Conservation (phyloP, 352 stramenopile species). For the Phytophthora megakarya region DNA sequence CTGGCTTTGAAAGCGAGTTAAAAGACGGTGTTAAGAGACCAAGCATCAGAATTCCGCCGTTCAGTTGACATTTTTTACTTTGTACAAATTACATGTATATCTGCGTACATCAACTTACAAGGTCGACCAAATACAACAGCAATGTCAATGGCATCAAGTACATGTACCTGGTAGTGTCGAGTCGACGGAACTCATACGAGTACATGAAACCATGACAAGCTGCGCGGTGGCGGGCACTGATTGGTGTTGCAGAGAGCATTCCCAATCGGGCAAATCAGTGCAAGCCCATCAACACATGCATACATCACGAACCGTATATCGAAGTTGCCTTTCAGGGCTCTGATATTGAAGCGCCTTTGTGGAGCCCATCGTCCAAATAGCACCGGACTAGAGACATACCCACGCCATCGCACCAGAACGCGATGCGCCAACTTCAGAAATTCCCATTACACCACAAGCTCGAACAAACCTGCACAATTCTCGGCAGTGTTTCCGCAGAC, state of each 20-base stretch:
- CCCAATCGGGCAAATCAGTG: constrained; percentile 6
- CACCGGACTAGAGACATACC: constrained; percentile 27
- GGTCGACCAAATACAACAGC: too few species aligned
- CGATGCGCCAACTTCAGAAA: constrained; percentile 30
- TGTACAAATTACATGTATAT: too few species aligned
- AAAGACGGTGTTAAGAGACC: too few species aligned
- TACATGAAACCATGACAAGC: too few species aligned
- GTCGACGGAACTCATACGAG: too few species aligned
- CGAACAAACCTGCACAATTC: too few species aligned
- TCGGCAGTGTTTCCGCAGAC: too few species aligned
- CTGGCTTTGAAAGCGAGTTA: constrained; percentile 7
- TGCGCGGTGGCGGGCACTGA: neutral
- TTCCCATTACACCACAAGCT: neutral
- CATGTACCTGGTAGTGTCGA: too few species aligned
- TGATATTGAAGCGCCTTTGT: neutral
- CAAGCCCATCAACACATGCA: constrained; percentile 20
- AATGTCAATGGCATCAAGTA: too few species aligned
- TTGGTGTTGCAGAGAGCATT: constrained; percentile 24
- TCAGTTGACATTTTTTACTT: too few species aligned
- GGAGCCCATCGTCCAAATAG: neutral
- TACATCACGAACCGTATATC: constrained; percentile 20
- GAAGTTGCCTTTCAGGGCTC: neutral
- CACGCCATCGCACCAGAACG: constrained; percentile 23
- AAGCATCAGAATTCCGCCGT: too few species aligned
- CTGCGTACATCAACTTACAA: too few species aligned